Evolutionary conservation across 139 green algal genomes (phyloP), one percentile per base, ranked within the genome.

Genomic region (Yamagishiella unicocca): DNA sequence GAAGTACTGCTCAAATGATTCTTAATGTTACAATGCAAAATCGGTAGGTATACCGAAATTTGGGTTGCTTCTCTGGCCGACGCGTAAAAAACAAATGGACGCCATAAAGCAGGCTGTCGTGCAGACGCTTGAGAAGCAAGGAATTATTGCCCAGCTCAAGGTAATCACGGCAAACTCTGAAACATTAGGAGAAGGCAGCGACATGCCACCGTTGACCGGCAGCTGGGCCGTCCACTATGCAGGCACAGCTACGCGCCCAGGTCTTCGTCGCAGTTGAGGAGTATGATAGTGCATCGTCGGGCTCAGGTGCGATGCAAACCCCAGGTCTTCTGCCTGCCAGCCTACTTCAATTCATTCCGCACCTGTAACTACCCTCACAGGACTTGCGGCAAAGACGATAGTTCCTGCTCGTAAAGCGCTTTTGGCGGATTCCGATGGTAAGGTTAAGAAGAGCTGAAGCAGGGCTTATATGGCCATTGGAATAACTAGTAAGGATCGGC

Each of bases 81-180:
- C 50, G 17, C 14, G 50, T 25, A n/a, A n/a, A n/a, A n/a, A n/a
- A n/a, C n/a, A 8, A 53, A 84, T 84, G 78, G 78, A 84, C 40
- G 78, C 58, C 27, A 84, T 84, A 50, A 84, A 84, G 38, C 27
- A 61, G 40, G 78, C 78, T 2, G 55, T 84, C 2, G 29, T 53
- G 3, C 78, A 84, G n/a, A 61, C 78, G 4, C 58, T 84, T 6
- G 78, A 84, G 25, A 84, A 84, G 54, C 78, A 84, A n/a, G 78
- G 78, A 8, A 43, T 84, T 33, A 74, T 84, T 54, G 61, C 58
- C 17, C 78, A 84, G 19, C 64, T 84, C 2, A 84, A 84, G 78
- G 78, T 84, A 61, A 19, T 33, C 10, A 46, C 46, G 38, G 1
- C 9, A 53, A 66, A 31, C 31, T 3, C 31, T 81, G 27, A 64